Base-by-base conservation (phyloP, 768 basidiomycete species). In the Pilatotrama ljubarskyi region DNA sequence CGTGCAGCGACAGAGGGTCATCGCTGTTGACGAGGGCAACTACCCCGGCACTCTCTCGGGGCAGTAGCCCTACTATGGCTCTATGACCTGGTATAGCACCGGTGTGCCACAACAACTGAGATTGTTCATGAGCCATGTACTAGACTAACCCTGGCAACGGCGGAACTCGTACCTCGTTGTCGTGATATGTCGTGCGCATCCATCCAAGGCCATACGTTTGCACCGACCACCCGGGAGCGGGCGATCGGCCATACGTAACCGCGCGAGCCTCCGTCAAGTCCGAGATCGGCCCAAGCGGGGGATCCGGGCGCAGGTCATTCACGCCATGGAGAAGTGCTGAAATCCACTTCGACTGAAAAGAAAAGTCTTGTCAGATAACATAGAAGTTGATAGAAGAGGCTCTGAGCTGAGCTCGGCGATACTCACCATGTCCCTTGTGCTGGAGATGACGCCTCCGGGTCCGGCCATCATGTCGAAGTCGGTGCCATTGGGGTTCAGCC, bases 401-500 rank as follows among this genome's bases (percentile, higher is more conserved):
- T n/a, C n/a, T n/a, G n/a, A n/a, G n/a, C n/a, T n/a, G n/a, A 32
- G 29, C 10, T 32, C 29, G 29, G 29, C 4, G 29, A 17, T 25
- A 63, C 76, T 10, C 29, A 77, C 81, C 75, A 82, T 72, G 36
- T 82, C 80, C 17, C 73, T 57, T 0, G 70, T 72, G 24, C 61
- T 78, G 32, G 80, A 77, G 26, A 80, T 77, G n/a, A 82, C 42
- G 0, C 79, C 81, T 1, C 77, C 78, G 0, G 79, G 59, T 5
- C 79, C 80, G 4, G 77, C 74, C 14, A 66, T 62, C 15, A 72
- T 26, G 0, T 68, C 64, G 6, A 56, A 65, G 5, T 35, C 57
- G 10, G 35, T 29, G 22, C 14, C 24, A 7, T 0, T 71, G 63
- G 48, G 76, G 74, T 1, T 54, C 58, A 17, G 76, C 69, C 62